Evolutionary conservation across 2,329 filamentous ascomycete genomes (phyloP).

Genomic region (Ascochyta pisi): DNA sequence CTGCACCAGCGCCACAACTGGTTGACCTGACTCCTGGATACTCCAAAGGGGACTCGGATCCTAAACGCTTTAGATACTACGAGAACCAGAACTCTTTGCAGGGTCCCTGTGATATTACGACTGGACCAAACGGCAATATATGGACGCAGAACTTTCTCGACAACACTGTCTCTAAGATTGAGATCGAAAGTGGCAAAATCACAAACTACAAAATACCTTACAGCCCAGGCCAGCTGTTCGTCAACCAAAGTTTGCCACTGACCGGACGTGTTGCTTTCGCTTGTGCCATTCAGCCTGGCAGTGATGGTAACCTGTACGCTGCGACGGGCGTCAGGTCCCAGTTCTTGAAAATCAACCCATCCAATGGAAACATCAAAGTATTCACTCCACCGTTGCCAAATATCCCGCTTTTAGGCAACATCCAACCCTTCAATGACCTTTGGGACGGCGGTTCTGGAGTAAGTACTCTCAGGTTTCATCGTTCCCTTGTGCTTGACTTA

Average conservation of each 20-base stretch:
- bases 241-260: slow-evolving; percentile 8
- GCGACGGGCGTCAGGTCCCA: slow-evolving; percentile 17
- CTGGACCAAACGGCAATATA: slow-evolving; percentile 15
- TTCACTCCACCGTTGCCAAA: slow-evolving; percentile 18
- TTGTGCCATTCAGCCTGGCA: slow-evolving; percentile 14
- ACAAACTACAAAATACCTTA: slow-evolving; percentile 18
- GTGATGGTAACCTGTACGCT: slow-evolving; percentile 17
- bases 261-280: slow-evolving; percentile 15
- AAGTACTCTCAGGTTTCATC: background rate
- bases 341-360: slow-evolving; percentile 15
- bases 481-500: background rate
- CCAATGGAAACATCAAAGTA: slow-evolving; percentile 14
- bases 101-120: slow-evolving; percentile 17
- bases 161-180: slow-evolving; percentile 17
- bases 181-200: slow-evolving; percentile 9
- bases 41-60: slow-evolving; percentile 15
- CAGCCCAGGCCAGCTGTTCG: slow-evolving; percentile 13
- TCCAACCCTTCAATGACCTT: slow-evolving; percentile 18
- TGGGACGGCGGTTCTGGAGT: slow-evolving; percentile 12
- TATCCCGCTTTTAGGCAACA: slow-evolving; percentile 16
- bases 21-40: slow-evolving; percentile 12
- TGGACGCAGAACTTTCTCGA: slow-evolving; percentile 20
- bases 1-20: slow-evolving; percentile 13
- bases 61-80: slow-evolving; percentile 13
- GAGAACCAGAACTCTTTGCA: slow-evolving; percentile 11